Evolutionary conservation across 2,329 filamentous ascomycete species (phyloP), one percentile per base, ranked within the genome.

Genomic region (Sphaceloma murrayae): DNA sequence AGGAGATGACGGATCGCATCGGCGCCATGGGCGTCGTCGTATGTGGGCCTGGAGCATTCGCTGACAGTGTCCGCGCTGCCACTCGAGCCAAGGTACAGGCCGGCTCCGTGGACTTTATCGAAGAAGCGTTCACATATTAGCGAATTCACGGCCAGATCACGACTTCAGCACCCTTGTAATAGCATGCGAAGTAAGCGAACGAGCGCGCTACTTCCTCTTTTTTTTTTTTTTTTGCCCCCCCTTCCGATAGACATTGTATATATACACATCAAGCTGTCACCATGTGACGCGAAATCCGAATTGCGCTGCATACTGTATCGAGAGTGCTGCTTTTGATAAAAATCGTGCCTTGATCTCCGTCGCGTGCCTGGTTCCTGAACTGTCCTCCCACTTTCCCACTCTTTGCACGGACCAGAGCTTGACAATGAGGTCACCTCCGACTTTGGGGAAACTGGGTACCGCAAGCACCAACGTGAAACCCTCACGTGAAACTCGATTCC

Each of bases 111-210:
- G 76, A 80, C 60, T 79, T 80, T 59, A 67, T 75, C 14, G 77
- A 81, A 57, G 77, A 81, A 62, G 73, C 74, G 29, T 81, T 80
- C 60, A 79, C 75, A 1, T 80, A 77, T 65, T 80, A 50, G 36
- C 36, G 36, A 40, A n/a, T 26, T 40, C 16, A 39, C 36, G 36
- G 24, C 36, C 24, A 22, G 16, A 31, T 38, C 24, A 38, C 27
- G 34, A 38, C 36, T 22, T 19, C 6, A 27, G 6, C 7, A 27
- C 24, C 24, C 19, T 40, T 40, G 36, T 26, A 30, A 14, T 38
- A 6, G n/a, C 16, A 40, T 11, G 16, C 27, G 22, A 19, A 19
- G 30, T 5, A 19, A 19, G 36, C 36, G 14, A 40, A 29, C 17
- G 36, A 40, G 36, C 36, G 36, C 14, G 36, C 36, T 40, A 40